Conservation (phyloP, 2,329 filamentous ascomycete genomes). For the Xylariaceae sp. region DNA sequence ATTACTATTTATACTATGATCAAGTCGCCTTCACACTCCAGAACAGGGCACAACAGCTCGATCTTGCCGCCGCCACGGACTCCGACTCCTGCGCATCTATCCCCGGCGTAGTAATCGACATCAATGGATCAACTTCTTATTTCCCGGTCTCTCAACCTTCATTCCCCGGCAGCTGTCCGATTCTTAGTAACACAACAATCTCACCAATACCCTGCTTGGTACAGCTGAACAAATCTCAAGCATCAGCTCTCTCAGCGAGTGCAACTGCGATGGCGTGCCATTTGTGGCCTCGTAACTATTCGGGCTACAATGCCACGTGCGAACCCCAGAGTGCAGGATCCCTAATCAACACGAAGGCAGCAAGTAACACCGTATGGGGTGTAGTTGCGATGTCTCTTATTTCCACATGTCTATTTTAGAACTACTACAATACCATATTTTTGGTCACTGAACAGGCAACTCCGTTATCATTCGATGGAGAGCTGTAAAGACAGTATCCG, state of each 20-base stretch:
- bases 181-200: neutral
- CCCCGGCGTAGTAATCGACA: neutral
- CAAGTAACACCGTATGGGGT: neutral
- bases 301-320: constrained; percentile 1
- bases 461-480: constrained; percentile 1
- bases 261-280: too few species aligned
- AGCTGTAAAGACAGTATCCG: neutral
- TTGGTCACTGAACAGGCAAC: neutral
- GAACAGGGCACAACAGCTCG: constrained; percentile 2
- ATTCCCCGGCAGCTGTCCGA: too few species aligned
- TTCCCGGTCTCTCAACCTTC: neutral
- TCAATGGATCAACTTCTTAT: neutral
- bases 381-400: neutral
- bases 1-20: neutral
- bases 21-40: constrained; percentile 1
- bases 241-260: too few species aligned
- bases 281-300: neutral
- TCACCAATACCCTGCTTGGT: constrained; percentile 4
- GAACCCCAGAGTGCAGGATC: neutral
- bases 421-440: neutral
- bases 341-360: neutral
- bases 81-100: constrained; percentile 4
- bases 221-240: constrained; percentile 1
- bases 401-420: constrained; percentile 1
- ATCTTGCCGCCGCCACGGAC: constrained; percentile 4